Conservation (phyloP, 306 rosid species). For the Castanea sativa region DNA sequence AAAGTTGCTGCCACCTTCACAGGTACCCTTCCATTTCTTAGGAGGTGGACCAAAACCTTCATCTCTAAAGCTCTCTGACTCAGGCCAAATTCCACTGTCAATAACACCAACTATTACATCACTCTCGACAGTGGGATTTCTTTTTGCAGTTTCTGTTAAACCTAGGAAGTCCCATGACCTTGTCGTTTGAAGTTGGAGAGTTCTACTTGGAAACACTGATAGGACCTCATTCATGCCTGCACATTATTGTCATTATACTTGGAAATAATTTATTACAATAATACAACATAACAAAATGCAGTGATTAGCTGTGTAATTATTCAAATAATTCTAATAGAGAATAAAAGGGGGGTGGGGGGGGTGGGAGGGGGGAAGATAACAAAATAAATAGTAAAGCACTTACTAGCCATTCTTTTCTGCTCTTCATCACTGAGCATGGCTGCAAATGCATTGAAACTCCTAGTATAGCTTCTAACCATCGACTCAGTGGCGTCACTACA, state of each 20-base stretch:
- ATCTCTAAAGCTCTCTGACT: conserved; percentile 26
- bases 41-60: conserved; percentile 17
- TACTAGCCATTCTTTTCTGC: not conserved
- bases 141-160: not conserved
- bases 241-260: not conserved
- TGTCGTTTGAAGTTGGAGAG: conserved; percentile 9
- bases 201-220: conserved; percentile 24
- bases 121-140: not conserved
- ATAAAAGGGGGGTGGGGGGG: too few relatives aligned
- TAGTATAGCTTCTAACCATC: conserved; percentile 11
- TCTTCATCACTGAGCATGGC: conserved; percentile 6
- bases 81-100: conserved; percentile 33
- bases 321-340: too few relatives aligned
- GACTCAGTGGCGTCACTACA: not conserved
- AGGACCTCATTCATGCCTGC: conserved; percentile 12
- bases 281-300: too few relatives aligned
- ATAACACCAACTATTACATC: conserved; percentile 21
- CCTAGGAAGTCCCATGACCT: conserved; percentile 35
- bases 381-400: not conserved
- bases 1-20: conserved; percentile 13
- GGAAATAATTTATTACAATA: too few relatives aligned
- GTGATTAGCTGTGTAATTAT: too few relatives aligned
- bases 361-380: too few relatives aligned
- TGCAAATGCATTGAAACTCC: conserved; percentile 29
- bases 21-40: conserved; percentile 24